Evolutionary conservation across 805 yeast species (phyloP).

Genomic region (Huiozyma naganishii): DNA sequence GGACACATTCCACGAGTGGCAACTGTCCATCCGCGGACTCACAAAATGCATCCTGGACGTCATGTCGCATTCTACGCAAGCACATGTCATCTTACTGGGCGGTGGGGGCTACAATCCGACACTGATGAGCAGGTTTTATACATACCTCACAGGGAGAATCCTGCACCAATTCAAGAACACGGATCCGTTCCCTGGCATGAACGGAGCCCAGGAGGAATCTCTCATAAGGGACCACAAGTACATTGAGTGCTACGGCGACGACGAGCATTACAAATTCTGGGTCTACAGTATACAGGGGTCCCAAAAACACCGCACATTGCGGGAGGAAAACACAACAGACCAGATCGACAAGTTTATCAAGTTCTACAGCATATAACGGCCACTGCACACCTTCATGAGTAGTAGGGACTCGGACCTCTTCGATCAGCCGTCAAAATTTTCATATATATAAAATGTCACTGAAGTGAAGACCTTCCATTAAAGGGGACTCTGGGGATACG

Average conservation of each 20-base stretch:
- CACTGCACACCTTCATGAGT: too few species aligned
- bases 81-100: conserved; percentile 37
- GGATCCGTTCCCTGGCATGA: background rate
- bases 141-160: conserved; percentile 26
- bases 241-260: conserved; percentile 31
- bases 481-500: too few species aligned
- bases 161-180: conserved; percentile 6
- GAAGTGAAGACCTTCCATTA: too few species aligned
- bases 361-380: conserved; percentile 4
- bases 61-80: conserved; percentile 18
- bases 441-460: too few species aligned
- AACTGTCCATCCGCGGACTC: conserved; percentile 44
- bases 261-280: conserved; percentile 42
- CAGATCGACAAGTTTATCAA: conserved; percentile 4
- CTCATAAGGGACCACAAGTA: conserved; percentile 43
- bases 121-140: conserved; percentile 52
- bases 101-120: conserved; percentile 69
- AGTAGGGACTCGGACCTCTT: too few species aligned
- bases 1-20: conserved; percentile 61
- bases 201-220: conserved; percentile 27
- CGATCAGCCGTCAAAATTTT: too few species aligned
- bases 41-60: conserved; percentile 26
- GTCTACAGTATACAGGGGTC: conserved; percentile 28
- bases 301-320: conserved; percentile 22
- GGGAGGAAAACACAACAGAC: conserved; percentile 20